Evolutionary conservation across 768 basidiomycete genomes (phyloP).

Genomic region (Pleurotus salmoneostramineus): DNA sequence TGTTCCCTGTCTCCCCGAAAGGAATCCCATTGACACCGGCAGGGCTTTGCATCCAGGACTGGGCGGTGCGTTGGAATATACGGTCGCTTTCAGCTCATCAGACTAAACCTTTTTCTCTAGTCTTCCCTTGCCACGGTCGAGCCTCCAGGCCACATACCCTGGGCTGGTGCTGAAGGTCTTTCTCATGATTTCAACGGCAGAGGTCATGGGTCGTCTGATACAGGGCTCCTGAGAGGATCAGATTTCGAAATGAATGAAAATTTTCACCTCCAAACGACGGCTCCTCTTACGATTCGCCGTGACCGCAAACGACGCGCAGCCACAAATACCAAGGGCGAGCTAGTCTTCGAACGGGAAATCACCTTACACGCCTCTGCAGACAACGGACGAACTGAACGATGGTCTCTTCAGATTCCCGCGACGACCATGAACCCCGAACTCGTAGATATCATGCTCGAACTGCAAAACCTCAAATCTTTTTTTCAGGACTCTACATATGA

Average conservation of each 20-base stretch:
- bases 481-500: slow-evolving; percentile 27
- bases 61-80: slow-evolving; percentile 35
- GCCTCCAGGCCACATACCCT: slow-evolving; percentile 36
- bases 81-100: background rate
- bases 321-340: slow-evolving; percentile 10
- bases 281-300: slow-evolving; percentile 17
- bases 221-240: slow-evolving; percentile 25
- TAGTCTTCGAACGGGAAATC: slow-evolving; percentile 32
- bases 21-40: slow-evolving; percentile 33
- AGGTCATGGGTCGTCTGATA: slow-evolving; percentile 25
- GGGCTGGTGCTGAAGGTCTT: slow-evolving; percentile 22
- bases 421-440: slow-evolving; percentile 32
- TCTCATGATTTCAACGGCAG: background rate
- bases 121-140: slow-evolving; percentile 22
- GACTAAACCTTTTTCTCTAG: slow-evolving; percentile 12
- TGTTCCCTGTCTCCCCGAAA: slow-evolving; percentile 31
- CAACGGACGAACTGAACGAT: slow-evolving; percentile 22
- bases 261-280: slow-evolving; percentile 10
- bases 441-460: slow-evolving; percentile 35
- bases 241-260: too few relatives aligned
- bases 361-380: slow-evolving; percentile 16
- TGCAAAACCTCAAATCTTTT: slow-evolving; percentile 33
- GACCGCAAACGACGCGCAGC: background rate
- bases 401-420: slow-evolving; percentile 29
- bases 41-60: slow-evolving; percentile 32